A percentile compares a stretch with the other conserved stretches of the same genome.
These are phyloP conservation scores for Geotrichum europaeum DNA, from an alignment of 1,139 yeast species.

Conservation along the genomic window DNA sequence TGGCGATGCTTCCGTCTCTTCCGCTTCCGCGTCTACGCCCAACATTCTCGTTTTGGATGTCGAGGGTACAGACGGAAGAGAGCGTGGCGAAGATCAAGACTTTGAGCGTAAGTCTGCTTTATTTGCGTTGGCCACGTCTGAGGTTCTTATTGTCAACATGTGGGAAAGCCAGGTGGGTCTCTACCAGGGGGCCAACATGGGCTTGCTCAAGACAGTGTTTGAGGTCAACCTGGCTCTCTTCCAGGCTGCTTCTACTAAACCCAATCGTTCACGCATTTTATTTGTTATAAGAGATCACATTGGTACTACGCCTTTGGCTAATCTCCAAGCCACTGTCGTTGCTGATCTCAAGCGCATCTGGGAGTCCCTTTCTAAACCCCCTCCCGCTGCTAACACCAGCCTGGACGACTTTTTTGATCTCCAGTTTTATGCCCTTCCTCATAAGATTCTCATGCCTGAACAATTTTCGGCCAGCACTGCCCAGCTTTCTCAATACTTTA, in stretches of 20 bases:
- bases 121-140: slow-evolving; percentile 89
- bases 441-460: slow-evolving; percentile 75
- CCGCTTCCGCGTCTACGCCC: slow-evolving; percentile 8
- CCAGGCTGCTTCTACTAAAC: slow-evolving; percentile 36
- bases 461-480: slow-evolving; percentile 62
- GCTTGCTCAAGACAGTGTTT: slow-evolving; percentile 85
- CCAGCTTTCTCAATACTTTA: slow-evolving; percentile 55
- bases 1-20: not conserved
- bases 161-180: slow-evolving; percentile 98
- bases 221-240: slow-evolving; percentile 88
- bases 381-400: slow-evolving; percentile 39
- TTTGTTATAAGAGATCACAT: slow-evolving; percentile 91
- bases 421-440: slow-evolving; percentile 75
- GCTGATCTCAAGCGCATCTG: slow-evolving; percentile 73
- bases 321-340: slow-evolving; percentile 60
- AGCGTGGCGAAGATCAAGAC: slow-evolving; percentile 97
- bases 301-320: slow-evolving; percentile 77
- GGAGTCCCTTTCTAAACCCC: slow-evolving; percentile 69
- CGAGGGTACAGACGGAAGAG: slow-evolving; percentile 97
- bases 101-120: slow-evolving; percentile 94
- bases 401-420: slow-evolving; percentile 80
- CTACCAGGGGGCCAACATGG: slow-evolving; percentile 98
- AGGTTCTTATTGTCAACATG: slow-evolving; percentile 80
- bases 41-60: slow-evolving; percentile 82
- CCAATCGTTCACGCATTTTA: slow-evolving; percentile 61